Base-by-base conservation (phyloP, 1,284 basidiomycete species). In the Puccinia hordei region DNA sequence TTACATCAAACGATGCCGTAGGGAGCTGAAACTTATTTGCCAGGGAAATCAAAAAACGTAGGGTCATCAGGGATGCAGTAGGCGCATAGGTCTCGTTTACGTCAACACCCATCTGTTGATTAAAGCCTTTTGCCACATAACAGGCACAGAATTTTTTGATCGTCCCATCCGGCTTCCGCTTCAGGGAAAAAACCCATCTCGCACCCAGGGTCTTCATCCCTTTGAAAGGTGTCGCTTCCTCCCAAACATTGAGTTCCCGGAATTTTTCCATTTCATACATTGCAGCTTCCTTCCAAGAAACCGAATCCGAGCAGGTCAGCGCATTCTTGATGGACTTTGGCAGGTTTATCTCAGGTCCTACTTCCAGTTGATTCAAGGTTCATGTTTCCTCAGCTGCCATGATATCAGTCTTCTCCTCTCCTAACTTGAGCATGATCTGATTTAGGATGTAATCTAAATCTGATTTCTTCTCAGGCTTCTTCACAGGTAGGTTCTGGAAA, bases 71-170 rank as follows among this genome's bases (percentile, higher is more conserved):
- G 8, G 38, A 44, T 6, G 44, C 61, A 51, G 59, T 76, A 0
- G 74, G 74, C 17, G 74, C 74, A 27, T 68, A 68, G 6, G 38
- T 68, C 41, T 68, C 65, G 27, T 68, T 68, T 13, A 38, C 44
- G 17, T 76, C 74, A 15, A 53, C 13, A 22, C 74, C 74, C 6
- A n/a, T 12, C 19, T 12, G 24, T 46, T 76, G 74, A 19, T 33
- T 76, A 46, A 41, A 65, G 0, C 74, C 74, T 33, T 66, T 44
- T 0, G 74, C 74, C 33, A 76, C 74, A 17, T 49, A 66, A 2
- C 44, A 2, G 1, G 61, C 74, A 1, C 44, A 24, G 19, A 27
- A 76, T 22, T 68, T 68, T 22, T 68, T 27, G n/a, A 68, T 68
- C 4, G 65, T 3, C 1, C 44, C 65, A 19, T 68, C 41, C 2